A percentile compares a stretch with the other conserved stretches of the same genome.
Evolutionary conservation across 163 green algal genomes (phyloP).

Genomic region (Prototheca cutis): DNA sequence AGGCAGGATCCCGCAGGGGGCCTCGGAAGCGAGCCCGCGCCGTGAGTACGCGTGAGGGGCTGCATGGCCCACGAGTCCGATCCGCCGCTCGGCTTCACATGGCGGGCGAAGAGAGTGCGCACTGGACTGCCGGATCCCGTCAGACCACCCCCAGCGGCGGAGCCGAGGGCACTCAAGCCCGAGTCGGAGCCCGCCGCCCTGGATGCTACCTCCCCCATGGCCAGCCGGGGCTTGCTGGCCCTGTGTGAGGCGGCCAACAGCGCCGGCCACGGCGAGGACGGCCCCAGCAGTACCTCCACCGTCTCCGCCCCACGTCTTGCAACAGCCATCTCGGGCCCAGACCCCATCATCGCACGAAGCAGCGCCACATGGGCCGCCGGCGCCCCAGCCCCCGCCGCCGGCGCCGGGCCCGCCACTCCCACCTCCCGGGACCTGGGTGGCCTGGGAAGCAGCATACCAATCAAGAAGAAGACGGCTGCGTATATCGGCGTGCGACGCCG

Average conservation of each 20-base stretch:
- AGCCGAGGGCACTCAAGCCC: neutral
- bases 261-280: neutral
- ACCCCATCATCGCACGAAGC: no score
- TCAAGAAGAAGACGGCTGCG: conserved; percentile 9
- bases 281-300: neutral
- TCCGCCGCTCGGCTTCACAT: neutral
- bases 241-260: neutral
- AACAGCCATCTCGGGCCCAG: no score
- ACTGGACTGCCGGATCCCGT: neutral
- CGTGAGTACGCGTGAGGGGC: no score
- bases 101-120: neutral
- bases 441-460: neutral
- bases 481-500: conserved; percentile 22
- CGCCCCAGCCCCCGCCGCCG: no score
- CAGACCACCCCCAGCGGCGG: neutral
- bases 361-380: no score
- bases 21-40: no score
- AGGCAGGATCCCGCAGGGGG: no score
- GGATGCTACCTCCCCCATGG: neutral
- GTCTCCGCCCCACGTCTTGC: neutral
- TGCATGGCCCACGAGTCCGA: no score
- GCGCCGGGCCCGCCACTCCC: neutral
- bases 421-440: neutral
- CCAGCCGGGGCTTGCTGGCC: neutral
- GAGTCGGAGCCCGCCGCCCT: neutral